Base-by-base conservation (phyloP, 208 protist species). In the Wallacemonas sp. region DNA sequence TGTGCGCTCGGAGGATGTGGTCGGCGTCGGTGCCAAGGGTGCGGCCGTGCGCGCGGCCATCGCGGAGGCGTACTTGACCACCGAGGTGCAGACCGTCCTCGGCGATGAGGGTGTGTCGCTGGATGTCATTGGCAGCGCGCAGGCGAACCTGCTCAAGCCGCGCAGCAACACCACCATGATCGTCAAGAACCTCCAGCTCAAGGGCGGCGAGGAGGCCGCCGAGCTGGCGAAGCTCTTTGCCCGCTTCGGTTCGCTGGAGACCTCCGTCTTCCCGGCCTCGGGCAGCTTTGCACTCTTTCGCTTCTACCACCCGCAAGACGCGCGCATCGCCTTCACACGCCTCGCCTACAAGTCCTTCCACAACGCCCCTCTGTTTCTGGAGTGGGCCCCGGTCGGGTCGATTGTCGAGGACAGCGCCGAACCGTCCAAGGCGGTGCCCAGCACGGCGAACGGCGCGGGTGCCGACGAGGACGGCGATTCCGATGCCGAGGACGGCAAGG, bases 301-400 rank as follows among this genome's bases (percentile, higher is more conserved):
- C 38, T 97, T 77, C 52, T 59, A 72, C 10, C 86, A 93, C 54
- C 69, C 79, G 65, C 86, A 95, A 52, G 92, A 97, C 57, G 92
- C 98, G 1, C 82, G 89, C 11, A 61, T 80, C 7, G 98, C 95
- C 39, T 99, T 99, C 78, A 83, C 86, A 25, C 79, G 79, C 2
- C 86, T 99, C 2, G 97, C 98, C 3, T 99, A 99, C 75, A 90
- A 90, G 57, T 84, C 96, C 41, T 98, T 98, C 71, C 77, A 97
- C 49, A 77, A 84, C 45, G 69, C 91, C 5, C 98, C 98, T 23
- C 79, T 99, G 1, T 99, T 97, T 70, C 79, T 99, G 1, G 98
- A 99, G 79, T 99, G 98, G 98, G 98, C 98, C 4, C 98, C 98
- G 8, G 80, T 97, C 8, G 93, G 86, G 12, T 46, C 91, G 2